Evolutionary conservation across 495 filamentous ascomycete species (phyloP), one percentile per base, ranked within the genome.

Genomic region (Oidiodendron maius): DNA sequence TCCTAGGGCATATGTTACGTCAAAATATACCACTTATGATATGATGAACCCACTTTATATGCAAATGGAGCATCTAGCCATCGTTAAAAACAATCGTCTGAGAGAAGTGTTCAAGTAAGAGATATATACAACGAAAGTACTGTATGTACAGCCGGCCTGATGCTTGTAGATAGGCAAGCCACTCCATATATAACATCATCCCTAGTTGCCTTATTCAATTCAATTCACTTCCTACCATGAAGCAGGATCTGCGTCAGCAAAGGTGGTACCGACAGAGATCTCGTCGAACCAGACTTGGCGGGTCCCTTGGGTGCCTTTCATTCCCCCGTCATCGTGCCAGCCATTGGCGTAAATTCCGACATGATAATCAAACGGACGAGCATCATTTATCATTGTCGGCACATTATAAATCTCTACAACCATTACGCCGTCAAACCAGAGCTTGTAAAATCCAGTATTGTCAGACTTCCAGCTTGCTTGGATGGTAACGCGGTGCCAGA

Each of bases 341-440:
- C 65, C 68, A 56, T 78, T 80, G 0, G 76, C 76, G 58, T 78
- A 80, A 8, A 78, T 61, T 1, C 75, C 76, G 34, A 73, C 71
- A 3, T 72, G 63, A 60, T 75, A 78, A 61, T 77, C 67, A 56
- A 78, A 78, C 20, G 52, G 52, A 5, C 61, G 60, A 17, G 63
- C 61, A 49, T 76, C 72, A 4, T 63, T 57, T 16, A 77, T 61
- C 1, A 66, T 78, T 4, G 76, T 78, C 26, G 61, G 41, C 4
- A 76, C 57, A 41, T 68, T 57, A 30, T 58, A 58, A 46, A 61
- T 25, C 35, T 78, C 68, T 22, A 69, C 44, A 8, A 78, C 72
- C 57, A 71, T 74, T 26, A 48, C 54, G 1, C 71, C 73, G 54
- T 80, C 71, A 48, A 68, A 69, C 71, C 70, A 78, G 30, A 78